Conservation (phyloP, 2,329 filamentous ascomycete species). For the Verticillium zaregamsianum region DNA sequence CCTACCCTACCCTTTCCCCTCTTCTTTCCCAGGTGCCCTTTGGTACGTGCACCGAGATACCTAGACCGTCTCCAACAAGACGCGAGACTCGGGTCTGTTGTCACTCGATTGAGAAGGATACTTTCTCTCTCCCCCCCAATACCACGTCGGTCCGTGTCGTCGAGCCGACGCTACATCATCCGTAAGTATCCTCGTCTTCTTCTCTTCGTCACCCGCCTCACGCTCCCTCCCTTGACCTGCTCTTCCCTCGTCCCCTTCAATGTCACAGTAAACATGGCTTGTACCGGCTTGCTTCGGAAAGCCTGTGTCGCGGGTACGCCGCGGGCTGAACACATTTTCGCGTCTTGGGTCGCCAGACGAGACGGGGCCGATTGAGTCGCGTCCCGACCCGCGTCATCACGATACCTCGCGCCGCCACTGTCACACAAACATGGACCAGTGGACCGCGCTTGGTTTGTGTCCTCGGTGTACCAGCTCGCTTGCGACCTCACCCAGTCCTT, state of each 20-base stretch:
- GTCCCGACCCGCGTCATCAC: not conserved
- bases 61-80: not conserved
- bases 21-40: not conserved
- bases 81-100: not conserved
- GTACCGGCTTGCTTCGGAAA: conserved; percentile 3
- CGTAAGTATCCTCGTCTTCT: conserved; percentile 27
- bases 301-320: conserved; percentile 4
- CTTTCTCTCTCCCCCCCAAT: conserved; percentile 11
- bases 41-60: conserved; percentile 1
- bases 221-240: not conserved
- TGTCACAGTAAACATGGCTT: not conserved
- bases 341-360: not conserved
- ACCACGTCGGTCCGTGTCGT: conserved; percentile 11
- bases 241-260: not conserved
- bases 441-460: not conserved
- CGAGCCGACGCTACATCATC: conserved; percentile 24
- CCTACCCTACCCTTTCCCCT: not conserved
- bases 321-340: not conserved
- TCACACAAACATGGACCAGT: not conserved
- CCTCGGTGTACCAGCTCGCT: not conserved
- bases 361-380: not conserved
- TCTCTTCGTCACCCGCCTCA: conserved; percentile 4
- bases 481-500: not conserved
- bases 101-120: not conserved
- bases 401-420: not conserved